These are phyloP conservation scores for Escallonia herrerae DNA, from an alignment of 129 eudicot species.

Conservation along the genomic window DNA sequence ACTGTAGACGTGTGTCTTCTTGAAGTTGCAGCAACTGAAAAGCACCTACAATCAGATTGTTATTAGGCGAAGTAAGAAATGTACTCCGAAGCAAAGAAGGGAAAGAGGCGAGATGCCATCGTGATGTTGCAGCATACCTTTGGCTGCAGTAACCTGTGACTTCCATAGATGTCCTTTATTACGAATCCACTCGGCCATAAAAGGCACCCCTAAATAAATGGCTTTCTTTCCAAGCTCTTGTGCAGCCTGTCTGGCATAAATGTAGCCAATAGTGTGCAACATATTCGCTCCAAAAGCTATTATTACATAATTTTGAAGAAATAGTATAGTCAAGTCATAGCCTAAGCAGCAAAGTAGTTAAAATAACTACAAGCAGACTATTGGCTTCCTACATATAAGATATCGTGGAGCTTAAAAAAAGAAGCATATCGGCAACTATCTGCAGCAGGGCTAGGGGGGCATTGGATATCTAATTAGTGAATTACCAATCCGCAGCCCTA, in stretches of 20 bases:
- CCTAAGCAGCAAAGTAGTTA: too few relatives aligned
- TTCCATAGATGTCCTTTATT: slow-evolving; percentile 95
- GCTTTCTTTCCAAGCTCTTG: slow-evolving; percentile 97
- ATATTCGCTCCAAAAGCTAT: slow-evolving; percentile 93
- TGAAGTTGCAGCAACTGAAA: slow-evolving; percentile 92
- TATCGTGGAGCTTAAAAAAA: too few relatives aligned
- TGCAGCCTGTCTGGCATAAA: slow-evolving; percentile 90
- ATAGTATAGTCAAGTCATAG: too few relatives aligned
- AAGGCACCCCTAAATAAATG: slow-evolving; percentile 85
- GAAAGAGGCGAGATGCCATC: too few relatives aligned
- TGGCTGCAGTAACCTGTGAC: slow-evolving; percentile 93
- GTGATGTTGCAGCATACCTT: slow-evolving; percentile 37
- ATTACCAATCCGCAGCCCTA: too few relatives aligned
- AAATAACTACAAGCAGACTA: too few relatives aligned
- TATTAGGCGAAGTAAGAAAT: not conserved
- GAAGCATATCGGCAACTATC: too few relatives aligned
- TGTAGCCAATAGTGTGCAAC: slow-evolving; percentile 83
- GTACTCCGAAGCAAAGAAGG: not conserved
- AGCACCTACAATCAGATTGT: slow-evolving; percentile 53
- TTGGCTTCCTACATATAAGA: too few relatives aligned
- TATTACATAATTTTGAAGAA: not conserved
- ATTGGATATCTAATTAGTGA: too few relatives aligned
- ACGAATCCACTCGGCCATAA: slow-evolving; percentile 96
- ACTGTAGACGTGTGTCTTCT: slow-evolving; percentile 65
- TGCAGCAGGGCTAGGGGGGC: too few relatives aligned